A percentile compares a stretch with the other conserved stretches of the same genome.
phyloP scores from a whole-genome alignment of 306 rosid genomes.

The Prunus armeniaca region DNA sequence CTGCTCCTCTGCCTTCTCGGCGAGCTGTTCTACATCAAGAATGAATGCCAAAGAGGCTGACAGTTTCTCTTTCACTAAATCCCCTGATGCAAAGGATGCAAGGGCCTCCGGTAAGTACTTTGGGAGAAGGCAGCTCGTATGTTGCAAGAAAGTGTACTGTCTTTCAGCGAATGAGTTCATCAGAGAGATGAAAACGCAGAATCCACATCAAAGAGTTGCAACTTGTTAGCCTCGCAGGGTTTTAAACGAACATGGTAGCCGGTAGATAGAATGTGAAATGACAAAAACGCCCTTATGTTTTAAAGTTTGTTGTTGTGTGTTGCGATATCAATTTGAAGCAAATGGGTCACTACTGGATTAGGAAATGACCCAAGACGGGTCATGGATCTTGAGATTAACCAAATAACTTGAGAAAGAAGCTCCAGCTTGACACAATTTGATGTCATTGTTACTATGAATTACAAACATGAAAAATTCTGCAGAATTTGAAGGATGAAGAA shows the following conservation, averaged over 20 bases:
- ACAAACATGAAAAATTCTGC: background rate
- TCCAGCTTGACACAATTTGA: too few relatives aligned
- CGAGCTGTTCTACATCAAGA: too few relatives aligned
- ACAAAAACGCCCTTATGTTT: background rate
- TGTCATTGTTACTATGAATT: background rate
- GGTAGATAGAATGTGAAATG: background rate
- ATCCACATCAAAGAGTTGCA: conserved; percentile 19
- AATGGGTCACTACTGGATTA: too few relatives aligned
- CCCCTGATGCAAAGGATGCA: conserved; percentile 35
- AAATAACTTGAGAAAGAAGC: too few relatives aligned
- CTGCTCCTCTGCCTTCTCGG: too few relatives aligned
- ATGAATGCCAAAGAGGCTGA: conserved; percentile 30
- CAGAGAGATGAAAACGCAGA: background rate
- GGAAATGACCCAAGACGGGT: too few relatives aligned
- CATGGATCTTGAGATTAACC: background rate
- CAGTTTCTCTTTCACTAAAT: conserved; percentile 37
- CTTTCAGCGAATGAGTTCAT: background rate
- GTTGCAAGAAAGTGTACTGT: background rate
- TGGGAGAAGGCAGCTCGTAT: background rate
- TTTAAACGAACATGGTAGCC: background rate
- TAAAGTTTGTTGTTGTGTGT: background rate
- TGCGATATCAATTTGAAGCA: background rate
- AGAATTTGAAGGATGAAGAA: background rate
- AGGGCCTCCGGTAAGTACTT: background rate
- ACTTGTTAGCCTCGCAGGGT: background rate